phyloP scores from a whole-genome alignment of 2,329 filamentous ascomycete genomes.

The Fusarium sp. region DNA sequence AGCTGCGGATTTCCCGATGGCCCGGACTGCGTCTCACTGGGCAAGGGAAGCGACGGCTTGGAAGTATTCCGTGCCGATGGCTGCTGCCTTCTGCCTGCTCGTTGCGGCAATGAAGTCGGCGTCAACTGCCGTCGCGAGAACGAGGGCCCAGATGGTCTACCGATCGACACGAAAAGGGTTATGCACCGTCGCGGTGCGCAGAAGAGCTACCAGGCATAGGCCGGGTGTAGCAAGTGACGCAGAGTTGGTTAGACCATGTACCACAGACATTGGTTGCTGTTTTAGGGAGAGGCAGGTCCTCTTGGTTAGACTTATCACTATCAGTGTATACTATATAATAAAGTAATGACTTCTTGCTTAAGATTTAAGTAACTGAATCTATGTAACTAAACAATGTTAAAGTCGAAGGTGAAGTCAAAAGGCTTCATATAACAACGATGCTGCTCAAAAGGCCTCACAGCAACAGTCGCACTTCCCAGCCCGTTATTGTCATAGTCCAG shows the following conservation, averaged over 20 bases:
- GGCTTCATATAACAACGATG: conserved; percentile 20
- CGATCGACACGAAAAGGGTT: background rate
- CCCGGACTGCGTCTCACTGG: background rate
- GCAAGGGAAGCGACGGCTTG: background rate
- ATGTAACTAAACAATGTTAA: conserved; percentile 2
- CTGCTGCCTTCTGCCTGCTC: background rate
- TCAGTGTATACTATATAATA: background rate
- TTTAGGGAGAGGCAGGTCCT: background rate
- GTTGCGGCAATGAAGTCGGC: background rate
- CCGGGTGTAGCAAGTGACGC: background rate
- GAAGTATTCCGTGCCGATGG: background rate
- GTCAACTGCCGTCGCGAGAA: conserved; percentile 9
- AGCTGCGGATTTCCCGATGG: background rate
- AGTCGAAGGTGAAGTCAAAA: conserved; percentile 22
- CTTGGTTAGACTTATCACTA: background rate
- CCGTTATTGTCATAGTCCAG: conserved; percentile 29
- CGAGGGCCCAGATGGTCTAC: background rate
- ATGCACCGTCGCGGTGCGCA: background rate
- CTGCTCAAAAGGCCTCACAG: conserved; percentile 24
- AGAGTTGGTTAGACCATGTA: background rate
- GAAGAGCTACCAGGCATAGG: background rate
- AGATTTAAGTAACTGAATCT: background rate
- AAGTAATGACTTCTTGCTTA: background rate
- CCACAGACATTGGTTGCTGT: too few species aligned
- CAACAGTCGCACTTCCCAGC: conserved; percentile 10